phyloP scores from a whole-genome alignment of 208 protist species.

The Trypanosoma mega region DNA sequence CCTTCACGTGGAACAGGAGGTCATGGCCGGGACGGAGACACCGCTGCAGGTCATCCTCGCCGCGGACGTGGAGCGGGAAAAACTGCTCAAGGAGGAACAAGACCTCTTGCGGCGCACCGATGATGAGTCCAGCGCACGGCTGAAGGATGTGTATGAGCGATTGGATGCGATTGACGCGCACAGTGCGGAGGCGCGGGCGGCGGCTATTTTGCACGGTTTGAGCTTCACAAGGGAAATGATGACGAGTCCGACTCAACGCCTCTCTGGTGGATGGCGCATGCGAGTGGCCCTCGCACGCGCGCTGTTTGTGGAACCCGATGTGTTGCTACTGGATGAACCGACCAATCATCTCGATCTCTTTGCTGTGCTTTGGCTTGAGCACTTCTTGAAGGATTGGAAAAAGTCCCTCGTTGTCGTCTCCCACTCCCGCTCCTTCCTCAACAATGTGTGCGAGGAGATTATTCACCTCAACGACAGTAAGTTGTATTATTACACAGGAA shows the following conservation, averaged over 20 bases:
- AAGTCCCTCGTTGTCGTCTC: conserved; percentile 97
- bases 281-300: conserved; percentile 96
- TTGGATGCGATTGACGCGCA: conserved; percentile 96
- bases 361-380: conserved; percentile 97
- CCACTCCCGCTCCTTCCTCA: conserved; percentile 97
- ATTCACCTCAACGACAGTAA: conserved; percentile 87
- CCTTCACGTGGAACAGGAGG: conserved; percentile 98
- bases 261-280: conserved; percentile 98
- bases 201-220: conserved; percentile 90
- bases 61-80: conserved; percentile 91
- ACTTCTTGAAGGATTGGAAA: conserved; percentile 94
- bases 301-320: conserved; percentile 95
- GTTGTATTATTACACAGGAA: conserved; percentile 92
- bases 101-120: conserved; percentile 83
- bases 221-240: conserved; percentile 96
- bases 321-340: conserved; percentile 97
- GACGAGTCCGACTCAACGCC: conserved; percentile 70
- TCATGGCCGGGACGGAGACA: conserved; percentile 74
- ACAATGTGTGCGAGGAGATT: conserved; percentile 95
- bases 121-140: conserved; percentile 64
- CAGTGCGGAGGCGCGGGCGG: conserved; percentile 87
- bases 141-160: conserved; percentile 94
- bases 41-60: conserved; percentile 90
- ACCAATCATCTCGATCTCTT: conserved; percentile 98
- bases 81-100: conserved; percentile 92